Conservation (phyloP, 306 rosid species). For the Biancaea sappan region DNA sequence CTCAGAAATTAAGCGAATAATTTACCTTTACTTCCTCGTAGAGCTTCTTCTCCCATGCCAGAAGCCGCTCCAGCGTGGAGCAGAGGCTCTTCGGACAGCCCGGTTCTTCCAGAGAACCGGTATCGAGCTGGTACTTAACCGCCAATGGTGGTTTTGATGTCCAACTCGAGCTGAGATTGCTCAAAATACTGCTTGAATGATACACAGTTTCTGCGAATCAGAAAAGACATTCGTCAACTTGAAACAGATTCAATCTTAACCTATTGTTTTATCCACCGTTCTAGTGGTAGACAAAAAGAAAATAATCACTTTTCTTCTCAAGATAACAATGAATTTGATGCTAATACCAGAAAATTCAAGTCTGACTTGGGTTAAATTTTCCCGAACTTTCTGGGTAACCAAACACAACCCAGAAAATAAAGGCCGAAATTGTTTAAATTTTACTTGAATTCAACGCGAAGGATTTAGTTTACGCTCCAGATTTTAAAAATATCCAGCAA, state of each 20-base stretch:
- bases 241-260: not conserved
- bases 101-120: constrained; percentile 58
- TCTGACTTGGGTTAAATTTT: not conserved
- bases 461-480: not conserved
- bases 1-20: not conserved
- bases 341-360: not conserved
- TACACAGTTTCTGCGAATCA: constrained; percentile 84
- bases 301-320: too few species aligned
- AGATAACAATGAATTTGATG: not conserved
- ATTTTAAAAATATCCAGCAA: constrained; percentile 10
- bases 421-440: not conserved
- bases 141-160: constrained; percentile 93
- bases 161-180: constrained; percentile 96
- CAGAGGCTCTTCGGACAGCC: constrained; percentile 83
- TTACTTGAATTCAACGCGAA: not conserved
- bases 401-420: constrained; percentile 11
- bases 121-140: constrained; percentile 81
- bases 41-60: constrained; percentile 99
- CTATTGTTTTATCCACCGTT: constrained; percentile 21
- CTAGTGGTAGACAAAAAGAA: constrained; percentile 11
- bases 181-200: constrained; percentile 84
- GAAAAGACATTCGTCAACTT: not conserved
- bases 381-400: constrained; percentile 11
- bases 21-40: constrained; percentile 90
- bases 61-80: constrained; percentile 81